Base-by-base conservation (phyloP, 2,329 filamentous ascomycete species). In the Parafenestella ontariensis region DNA sequence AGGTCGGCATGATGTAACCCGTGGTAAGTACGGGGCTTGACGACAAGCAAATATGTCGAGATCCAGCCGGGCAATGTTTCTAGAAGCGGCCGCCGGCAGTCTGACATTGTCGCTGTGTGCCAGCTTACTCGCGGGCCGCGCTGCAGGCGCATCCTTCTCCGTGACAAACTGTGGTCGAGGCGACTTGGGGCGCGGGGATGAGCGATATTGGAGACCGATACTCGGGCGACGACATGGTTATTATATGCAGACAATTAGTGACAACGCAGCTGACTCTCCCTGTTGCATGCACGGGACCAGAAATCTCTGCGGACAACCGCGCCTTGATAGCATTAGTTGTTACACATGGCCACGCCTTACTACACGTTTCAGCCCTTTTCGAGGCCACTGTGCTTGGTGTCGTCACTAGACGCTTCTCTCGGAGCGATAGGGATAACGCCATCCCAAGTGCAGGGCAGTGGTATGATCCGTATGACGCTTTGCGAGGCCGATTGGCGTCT, bases 371-470 rank as follows among this genome's bases (percentile, higher is more conserved):
- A 53, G 55, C 50, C 51, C 47, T 49, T 51, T 48, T 47, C 39
- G 59, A 39, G 54, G 56, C 58, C 51, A 44, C 36, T 28, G 40
- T 44, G 56, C 48, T 49, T 13, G 31, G 31, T 34, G 66, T 69
- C 69, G 66, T 72, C 63, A 70, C 57, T 48, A 46, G 42, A 34
- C 20, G 45, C 46, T 34, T 47, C 18, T 49, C 42, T 57, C 53
- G 41, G 41, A 54, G 51, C 41, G 52, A 54, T 61, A 55, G 48
- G 50, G 53, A 58, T 58, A 53, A 60, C 56, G 58, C 55, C 52
- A 60, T 61, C 58, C 69, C 65, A 69, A 56, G 62, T 40, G 60
- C 62, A 66, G 62, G 69, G 70, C 65, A 62, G 53, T 66, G 66
- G 64, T 53, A 69, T 61, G 58, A 50, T 45, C 45, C 54, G 52